Percentiles rank a stretch among this genome's conserved stretches.
These are phyloP conservation scores for Crithidia acanthocephali DNA, from an alignment of 208 protist genomes.

Conservation along the genomic window DNA sequence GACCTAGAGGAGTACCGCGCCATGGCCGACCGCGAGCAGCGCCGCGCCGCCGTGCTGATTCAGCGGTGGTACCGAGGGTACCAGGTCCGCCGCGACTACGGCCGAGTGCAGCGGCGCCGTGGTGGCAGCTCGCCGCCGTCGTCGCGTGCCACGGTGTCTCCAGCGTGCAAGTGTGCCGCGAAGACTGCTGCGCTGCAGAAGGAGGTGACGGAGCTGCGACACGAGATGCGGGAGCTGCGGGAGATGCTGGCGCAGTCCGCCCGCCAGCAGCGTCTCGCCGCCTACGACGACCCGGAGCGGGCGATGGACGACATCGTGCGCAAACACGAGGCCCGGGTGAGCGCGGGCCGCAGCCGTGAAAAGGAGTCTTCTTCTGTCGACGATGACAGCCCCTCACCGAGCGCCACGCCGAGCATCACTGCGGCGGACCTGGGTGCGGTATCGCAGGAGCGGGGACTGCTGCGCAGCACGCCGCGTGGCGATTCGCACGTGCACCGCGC, in stretches of 20 bases:
- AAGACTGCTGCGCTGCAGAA: slow-evolving; percentile 32
- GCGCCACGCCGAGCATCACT: slow-evolving; percentile 23
- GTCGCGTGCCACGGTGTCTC: slow-evolving; percentile 23
- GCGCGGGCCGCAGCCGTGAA: neutral
- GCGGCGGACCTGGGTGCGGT: neutral
- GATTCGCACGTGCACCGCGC: neutral
- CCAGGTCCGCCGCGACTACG: slow-evolving; percentile 48
- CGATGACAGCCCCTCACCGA: slow-evolving; percentile 14
- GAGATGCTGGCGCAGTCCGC: slow-evolving; percentile 33
- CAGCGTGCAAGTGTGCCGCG: slow-evolving; percentile 11
- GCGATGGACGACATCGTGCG: slow-evolving; percentile 60
- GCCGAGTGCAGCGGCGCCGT: slow-evolving; percentile 42
- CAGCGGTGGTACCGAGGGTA: slow-evolving; percentile 82
- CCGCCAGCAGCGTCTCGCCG: slow-evolving; percentile 36
- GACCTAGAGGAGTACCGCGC: slow-evolving; percentile 69
- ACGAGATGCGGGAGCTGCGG: slow-evolving; percentile 46
- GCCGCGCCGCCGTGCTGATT: slow-evolving; percentile 68
- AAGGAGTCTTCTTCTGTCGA: neutral
- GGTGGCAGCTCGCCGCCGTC: slow-evolving; percentile 12
- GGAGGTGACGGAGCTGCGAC: slow-evolving; percentile 40
- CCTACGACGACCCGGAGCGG: slow-evolving; percentile 39
- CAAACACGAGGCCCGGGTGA: slow-evolving; percentile 23
- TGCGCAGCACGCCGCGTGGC: neutral
- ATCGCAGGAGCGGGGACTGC: slow-evolving; percentile 17
- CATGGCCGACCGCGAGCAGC: slow-evolving; percentile 51